These are phyloP conservation scores for Blastobotrys ciferrii DNA, from an alignment of 1,139 yeast genomes.

Conservation along the genomic window DNA sequence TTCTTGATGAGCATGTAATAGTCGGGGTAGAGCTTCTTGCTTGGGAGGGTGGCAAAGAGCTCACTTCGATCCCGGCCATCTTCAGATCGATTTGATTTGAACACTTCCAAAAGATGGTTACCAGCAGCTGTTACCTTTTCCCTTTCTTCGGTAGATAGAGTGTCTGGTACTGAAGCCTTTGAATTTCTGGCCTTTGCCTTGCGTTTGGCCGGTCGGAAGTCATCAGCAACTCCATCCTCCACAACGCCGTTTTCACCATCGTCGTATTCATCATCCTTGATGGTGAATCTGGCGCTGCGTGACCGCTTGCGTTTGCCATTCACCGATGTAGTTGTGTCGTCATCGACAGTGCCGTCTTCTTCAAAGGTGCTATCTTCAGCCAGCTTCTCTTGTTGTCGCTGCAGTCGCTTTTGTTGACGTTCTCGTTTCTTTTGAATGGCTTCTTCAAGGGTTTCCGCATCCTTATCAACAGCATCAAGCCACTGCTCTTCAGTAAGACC, in stretches of 20 bases:
- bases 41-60: slow-evolving; percentile 66
- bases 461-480: slow-evolving; percentile 69
- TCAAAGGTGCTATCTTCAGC: neutral
- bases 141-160: slow-evolving; percentile 25
- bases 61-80: slow-evolving; percentile 44
- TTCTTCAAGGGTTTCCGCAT: slow-evolving; percentile 65
- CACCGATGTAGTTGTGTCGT: slow-evolving; percentile 18
- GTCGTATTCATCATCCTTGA: slow-evolving; percentile 10
- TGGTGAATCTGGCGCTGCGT: slow-evolving; percentile 10
- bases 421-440: slow-evolving; percentile 65
- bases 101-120: slow-evolving; percentile 24
- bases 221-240: slow-evolving; percentile 17
- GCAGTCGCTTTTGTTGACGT: slow-evolving; percentile 25
- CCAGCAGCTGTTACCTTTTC: slow-evolving; percentile 27
- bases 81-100: slow-evolving; percentile 25
- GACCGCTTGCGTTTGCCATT: slow-evolving; percentile 21
- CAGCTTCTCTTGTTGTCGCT: neutral
- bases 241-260: slow-evolving; percentile 11
- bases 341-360: slow-evolving; percentile 6
- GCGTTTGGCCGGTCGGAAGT: slow-evolving; percentile 17
- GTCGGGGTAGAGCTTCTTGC: slow-evolving; percentile 77
- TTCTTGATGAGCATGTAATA: slow-evolving; percentile 75
- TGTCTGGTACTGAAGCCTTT: neutral
- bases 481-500: slow-evolving; percentile 95
- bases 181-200: slow-evolving; percentile 15